phyloP scores from a whole-genome alignment of 2,329 filamentous ascomycete species.

The Penicillium thymicola region DNA sequence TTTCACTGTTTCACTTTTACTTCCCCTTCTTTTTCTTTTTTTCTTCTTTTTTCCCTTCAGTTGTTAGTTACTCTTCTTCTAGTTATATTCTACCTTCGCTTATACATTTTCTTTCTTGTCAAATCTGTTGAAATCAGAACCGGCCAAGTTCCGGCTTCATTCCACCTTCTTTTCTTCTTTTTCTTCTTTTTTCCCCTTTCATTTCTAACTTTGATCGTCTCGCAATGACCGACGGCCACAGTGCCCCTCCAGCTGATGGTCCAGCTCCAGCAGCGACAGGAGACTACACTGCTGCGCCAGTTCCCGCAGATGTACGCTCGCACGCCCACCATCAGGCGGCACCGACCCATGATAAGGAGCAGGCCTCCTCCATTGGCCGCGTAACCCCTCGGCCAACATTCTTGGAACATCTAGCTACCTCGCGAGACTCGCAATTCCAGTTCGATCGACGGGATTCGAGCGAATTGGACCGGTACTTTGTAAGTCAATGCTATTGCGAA shows the following conservation, averaged over 20 bases:
- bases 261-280: constrained; percentile 11
- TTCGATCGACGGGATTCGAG: constrained; percentile 33
- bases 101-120: not conserved
- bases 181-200: not conserved
- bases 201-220: not conserved
- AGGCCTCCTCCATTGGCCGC: constrained; percentile 19
- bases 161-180: not conserved
- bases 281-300: constrained; percentile 15
- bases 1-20: constrained; percentile 11
- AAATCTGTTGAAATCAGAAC: constrained; percentile 3
- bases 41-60: constrained; percentile 4
- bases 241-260: constrained; percentile 12
- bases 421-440: constrained; percentile 32
- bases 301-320: constrained; percentile 13
- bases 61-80: not conserved
- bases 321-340: constrained; percentile 14
- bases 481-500: constrained; percentile 27
- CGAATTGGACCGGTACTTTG: constrained; percentile 62
- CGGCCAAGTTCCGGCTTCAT: not conserved
- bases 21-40: constrained; percentile 7
- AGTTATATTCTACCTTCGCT: not conserved
- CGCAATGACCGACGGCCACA: constrained; percentile 20
- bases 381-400: constrained; percentile 35
- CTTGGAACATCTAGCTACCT: constrained; percentile 31
- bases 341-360: constrained; percentile 19